Evolutionary conservation across 148 eudicot species (phyloP).

Genomic region (Vaccinium vitisidaea): DNA sequence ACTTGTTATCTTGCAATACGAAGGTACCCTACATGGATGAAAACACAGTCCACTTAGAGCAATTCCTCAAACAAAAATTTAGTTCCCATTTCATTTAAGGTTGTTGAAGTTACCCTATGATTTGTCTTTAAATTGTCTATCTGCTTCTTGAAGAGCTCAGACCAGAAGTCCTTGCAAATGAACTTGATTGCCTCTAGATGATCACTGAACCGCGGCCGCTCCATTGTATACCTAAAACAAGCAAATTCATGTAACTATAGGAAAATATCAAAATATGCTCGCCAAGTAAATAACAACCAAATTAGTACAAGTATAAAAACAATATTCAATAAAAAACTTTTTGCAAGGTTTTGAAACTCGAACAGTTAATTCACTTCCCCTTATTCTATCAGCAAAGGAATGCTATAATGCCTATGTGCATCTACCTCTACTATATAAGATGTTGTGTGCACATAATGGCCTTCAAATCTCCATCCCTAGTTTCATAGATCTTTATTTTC

Average conservation of each 20-base stretch:
- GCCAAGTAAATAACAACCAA: neutral
- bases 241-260: neutral
- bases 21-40: conserved; percentile 70
- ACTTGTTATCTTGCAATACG: conserved; percentile 90
- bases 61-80: neutral
- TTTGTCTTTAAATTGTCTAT: conserved; percentile 96
- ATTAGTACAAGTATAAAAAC: neutral
- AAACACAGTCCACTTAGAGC: conserved; percentile 18
- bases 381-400: neutral
- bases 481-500: neutral
- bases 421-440: neutral
- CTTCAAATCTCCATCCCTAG: neutral
- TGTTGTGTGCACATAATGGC: neutral
- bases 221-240: conserved; percentile 82
- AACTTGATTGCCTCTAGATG: conserved; percentile 98
- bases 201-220: conserved; percentile 88
- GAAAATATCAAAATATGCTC: neutral
- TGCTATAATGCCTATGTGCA: neutral
- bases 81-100: neutral
- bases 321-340: neutral
- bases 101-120: conserved; percentile 65
- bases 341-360: neutral
- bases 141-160: conserved; percentile 96
- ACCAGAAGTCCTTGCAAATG: conserved; percentile 97
- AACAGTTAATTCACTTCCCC: neutral